Conservation (phyloP, 139 green algal genomes). For the Ettlia oleoabundans region DNA sequence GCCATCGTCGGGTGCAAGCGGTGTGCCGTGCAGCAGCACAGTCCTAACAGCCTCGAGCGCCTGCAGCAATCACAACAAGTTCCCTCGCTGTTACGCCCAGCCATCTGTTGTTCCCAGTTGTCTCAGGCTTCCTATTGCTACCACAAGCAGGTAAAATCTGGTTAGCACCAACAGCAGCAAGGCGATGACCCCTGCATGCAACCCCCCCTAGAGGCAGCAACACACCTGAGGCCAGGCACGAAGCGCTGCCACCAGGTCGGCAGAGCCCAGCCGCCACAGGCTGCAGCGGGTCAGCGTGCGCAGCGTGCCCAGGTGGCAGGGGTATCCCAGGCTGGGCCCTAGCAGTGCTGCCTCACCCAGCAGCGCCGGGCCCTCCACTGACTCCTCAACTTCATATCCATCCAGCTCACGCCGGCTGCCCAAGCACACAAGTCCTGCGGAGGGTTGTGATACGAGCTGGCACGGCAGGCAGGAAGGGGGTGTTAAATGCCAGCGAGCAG, state of each 20-base stretch:
- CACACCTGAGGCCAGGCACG: background rate
- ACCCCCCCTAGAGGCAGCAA: too few relatives aligned
- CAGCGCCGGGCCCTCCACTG: slow-evolving; percentile 11
- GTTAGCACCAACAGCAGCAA: too few relatives aligned
- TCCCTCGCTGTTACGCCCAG: background rate
- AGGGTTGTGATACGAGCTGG: background rate
- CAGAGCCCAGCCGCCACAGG: slow-evolving; percentile 11
- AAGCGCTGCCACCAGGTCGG: background rate
- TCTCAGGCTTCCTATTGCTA: background rate
- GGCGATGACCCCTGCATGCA: too few relatives aligned
- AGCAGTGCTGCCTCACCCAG: slow-evolving; percentile 25
- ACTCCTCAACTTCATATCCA: background rate
- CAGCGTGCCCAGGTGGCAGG: slow-evolving; percentile 10
- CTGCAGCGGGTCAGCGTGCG: slow-evolving; percentile 6
- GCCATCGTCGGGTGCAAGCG: too few relatives aligned
- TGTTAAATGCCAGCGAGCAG: too few relatives aligned
- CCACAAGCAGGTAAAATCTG: too few relatives aligned
- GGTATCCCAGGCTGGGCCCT: background rate
- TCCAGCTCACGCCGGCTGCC: slow-evolving; percentile 11
- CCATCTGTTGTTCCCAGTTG: background rate
- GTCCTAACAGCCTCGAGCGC: background rate
- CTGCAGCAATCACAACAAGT: background rate
- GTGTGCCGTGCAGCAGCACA: slow-evolving; percentile 5
- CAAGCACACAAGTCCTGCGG: slow-evolving; percentile 7
- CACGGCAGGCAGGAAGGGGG: too few relatives aligned